Conservation (phyloP, 148 eudicot species). For the Spergularia marina region DNA sequence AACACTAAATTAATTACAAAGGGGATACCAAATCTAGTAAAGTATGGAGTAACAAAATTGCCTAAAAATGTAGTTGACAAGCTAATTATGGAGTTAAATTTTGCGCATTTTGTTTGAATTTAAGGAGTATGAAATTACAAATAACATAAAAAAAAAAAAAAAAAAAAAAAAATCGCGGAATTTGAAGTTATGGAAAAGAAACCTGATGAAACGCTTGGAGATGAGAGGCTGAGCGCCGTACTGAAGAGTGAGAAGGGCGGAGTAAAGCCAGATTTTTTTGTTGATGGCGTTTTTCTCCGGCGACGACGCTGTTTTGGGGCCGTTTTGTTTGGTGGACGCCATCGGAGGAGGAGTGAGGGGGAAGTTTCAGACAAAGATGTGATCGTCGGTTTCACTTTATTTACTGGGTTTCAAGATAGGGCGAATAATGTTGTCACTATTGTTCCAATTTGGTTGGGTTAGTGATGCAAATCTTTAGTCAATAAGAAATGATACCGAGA, state of each 20-base stretch:
- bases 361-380: too few species aligned
- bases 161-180: not conserved
- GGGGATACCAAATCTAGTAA: not conserved
- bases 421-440: too few species aligned
- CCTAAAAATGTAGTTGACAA: not conserved
- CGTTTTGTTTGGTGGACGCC: conserved; percentile 32
- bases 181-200: not conserved
- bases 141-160: not conserved
- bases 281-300: not conserved
- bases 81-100: not conserved
- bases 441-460: not conserved
- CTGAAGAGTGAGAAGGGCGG: conserved; percentile 60
- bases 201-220: conserved; percentile 74
- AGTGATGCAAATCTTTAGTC: not conserved
- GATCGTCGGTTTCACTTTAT: too few species aligned
- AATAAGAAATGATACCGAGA: too few species aligned
- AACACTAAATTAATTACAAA: not conserved
- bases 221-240: conserved; percentile 80
- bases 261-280: conserved; percentile 48
- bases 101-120: not conserved
- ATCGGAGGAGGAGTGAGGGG: conserved; percentile 20
- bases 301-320: conserved; percentile 17
- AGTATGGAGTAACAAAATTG: not conserved
- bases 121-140: not conserved
- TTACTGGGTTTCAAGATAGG: too few species aligned